Percentiles rank a stretch among this genome's conserved stretches.
phyloP scores from a whole-genome alignment of 176 grass and related monocot species.

The Ensete ventricosum region DNA sequence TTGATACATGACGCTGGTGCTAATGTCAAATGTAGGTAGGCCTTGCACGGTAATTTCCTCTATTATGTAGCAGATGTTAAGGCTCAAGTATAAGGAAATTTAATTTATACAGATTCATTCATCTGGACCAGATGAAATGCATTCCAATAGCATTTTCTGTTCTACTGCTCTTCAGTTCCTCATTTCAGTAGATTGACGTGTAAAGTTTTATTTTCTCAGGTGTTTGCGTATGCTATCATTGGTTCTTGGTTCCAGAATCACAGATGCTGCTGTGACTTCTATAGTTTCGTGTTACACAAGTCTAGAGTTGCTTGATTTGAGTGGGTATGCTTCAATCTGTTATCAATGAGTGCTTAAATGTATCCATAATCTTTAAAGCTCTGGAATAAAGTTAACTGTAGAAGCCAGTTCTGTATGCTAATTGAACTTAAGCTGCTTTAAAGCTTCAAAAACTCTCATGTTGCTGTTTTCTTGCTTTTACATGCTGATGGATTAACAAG shows the following conservation, averaged over 20 bases:
- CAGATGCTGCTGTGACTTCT: conserved; percentile 82
- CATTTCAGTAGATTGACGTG: not conserved
- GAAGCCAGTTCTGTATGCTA: not conserved
- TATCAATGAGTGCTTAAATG: not conserved
- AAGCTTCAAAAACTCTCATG: not conserved
- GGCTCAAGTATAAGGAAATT: not conserved
- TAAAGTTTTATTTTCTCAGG: conserved; percentile 28
- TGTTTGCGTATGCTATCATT: conserved; percentile 58
- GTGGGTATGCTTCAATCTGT: conserved; percentile 40
- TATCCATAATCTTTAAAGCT: not conserved
- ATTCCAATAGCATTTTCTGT: not conserved
- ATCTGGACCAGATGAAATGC: not conserved
- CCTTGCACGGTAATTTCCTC: not conserved
- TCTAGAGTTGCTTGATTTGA: conserved; percentile 89
- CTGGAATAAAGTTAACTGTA: not conserved
- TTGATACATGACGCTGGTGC: no score
- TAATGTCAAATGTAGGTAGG: not conserved
- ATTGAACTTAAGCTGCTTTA: not conserved
- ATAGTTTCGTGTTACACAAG: conserved; percentile 51
- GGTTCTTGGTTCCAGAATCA: conserved; percentile 65
- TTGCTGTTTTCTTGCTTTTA: not conserved
- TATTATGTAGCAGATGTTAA: not conserved
- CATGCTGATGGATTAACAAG: not conserved
- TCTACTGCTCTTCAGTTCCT: not conserved
- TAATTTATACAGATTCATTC: not conserved